Percentiles rank a stretch among this genome's conserved stretches.
Conservation (phyloP, 371 early-diverging fungal genomes). For the Mucor mucedo region DNA sequence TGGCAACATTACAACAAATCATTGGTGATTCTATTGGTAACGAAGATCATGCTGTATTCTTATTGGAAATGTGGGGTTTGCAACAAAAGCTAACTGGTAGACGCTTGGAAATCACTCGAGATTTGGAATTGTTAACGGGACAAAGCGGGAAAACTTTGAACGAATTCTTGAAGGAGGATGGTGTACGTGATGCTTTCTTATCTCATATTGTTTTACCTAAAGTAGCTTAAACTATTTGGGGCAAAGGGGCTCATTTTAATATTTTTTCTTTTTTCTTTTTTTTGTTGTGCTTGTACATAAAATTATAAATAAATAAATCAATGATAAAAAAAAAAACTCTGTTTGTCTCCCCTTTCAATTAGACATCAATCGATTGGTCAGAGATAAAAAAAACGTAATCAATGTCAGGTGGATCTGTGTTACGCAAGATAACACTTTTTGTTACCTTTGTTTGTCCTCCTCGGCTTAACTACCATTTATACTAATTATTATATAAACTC, state of each 20-base stretch:
- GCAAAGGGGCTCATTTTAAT: not conserved
- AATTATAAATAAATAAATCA: slow-evolving; percentile 10
- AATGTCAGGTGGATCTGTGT: not conserved
- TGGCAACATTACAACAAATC: slow-evolving; percentile 33
- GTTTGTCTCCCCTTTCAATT: not conserved
- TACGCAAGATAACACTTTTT: not conserved
- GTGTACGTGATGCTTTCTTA: slow-evolving; percentile 45
- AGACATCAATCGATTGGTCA: slow-evolving; percentile 9
- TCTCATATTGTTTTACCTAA: slow-evolving; percentile 28
- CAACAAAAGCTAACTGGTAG: slow-evolving; percentile 38
- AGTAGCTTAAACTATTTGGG: slow-evolving; percentile 16
- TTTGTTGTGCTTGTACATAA: slow-evolving; percentile 1
- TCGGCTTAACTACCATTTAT: too few relatives aligned
- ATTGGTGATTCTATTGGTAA: slow-evolving; percentile 47
- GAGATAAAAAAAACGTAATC: slow-evolving; percentile 8
- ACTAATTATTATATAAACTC: too few relatives aligned
- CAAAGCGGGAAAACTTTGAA: slow-evolving; percentile 58
- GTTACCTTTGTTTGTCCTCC: too few relatives aligned
- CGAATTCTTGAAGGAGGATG: slow-evolving; percentile 50
- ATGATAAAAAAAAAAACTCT: not conserved
- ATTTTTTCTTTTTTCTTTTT: slow-evolving; percentile 9
- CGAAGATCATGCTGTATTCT: slow-evolving; percentile 51
- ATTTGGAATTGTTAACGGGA: slow-evolving; percentile 55
- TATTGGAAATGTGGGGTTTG: slow-evolving; percentile 60
- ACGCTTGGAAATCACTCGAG: slow-evolving; percentile 54